Evolutionary conservation across 2,329 filamentous ascomycete species (phyloP).

Genomic region (Macrophomina tecta): DNA sequence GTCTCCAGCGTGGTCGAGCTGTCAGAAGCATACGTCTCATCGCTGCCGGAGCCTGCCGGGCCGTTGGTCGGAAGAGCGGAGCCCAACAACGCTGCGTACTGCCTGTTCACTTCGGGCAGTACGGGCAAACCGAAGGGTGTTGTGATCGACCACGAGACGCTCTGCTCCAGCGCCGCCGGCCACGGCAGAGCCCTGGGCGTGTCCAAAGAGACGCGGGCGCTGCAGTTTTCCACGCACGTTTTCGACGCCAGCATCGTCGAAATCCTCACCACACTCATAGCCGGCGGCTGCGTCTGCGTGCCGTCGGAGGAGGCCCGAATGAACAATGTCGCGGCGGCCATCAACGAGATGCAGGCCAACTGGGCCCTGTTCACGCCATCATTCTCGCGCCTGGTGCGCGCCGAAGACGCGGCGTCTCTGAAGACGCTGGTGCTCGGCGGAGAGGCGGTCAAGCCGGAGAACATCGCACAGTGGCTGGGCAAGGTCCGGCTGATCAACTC

Average conservation of each 20-base stretch:
- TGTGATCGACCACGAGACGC: slow-evolving; percentile 35
- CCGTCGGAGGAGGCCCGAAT: slow-evolving; percentile 60
- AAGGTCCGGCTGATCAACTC: slow-evolving; percentile 45
- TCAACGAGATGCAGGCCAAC: slow-evolving; percentile 45
- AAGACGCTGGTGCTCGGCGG: slow-evolving; percentile 44
- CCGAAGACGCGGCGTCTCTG: slow-evolving; percentile 47
- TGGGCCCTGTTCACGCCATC: slow-evolving; percentile 49
- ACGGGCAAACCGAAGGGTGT: slow-evolving; percentile 31
- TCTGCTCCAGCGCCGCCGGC: slow-evolving; percentile 37
- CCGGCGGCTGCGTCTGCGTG: slow-evolving; percentile 60
- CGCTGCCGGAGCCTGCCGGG: not conserved
- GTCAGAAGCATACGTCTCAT: not conserved
- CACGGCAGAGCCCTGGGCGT: slow-evolving; percentile 2
- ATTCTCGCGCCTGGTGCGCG: slow-evolving; percentile 44
- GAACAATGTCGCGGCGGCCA: slow-evolving; percentile 35
- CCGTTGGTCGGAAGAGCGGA: not conserved
- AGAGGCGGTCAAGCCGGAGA: slow-evolving; percentile 37
- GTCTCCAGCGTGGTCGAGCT: slow-evolving; percentile 54
- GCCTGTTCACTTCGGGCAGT: slow-evolving; percentile 64
- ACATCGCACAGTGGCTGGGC: slow-evolving; percentile 38
- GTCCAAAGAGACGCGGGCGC: not conserved
- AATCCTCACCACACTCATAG: slow-evolving; percentile 60
- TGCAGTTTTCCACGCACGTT: slow-evolving; percentile 55
- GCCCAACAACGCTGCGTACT: slow-evolving; percentile 49
- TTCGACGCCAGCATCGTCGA: slow-evolving; percentile 63